These are phyloP conservation scores for Tubosaeta sp. DNA, from an alignment of 768 basidiomycete species.

Conservation along the genomic window DNA sequence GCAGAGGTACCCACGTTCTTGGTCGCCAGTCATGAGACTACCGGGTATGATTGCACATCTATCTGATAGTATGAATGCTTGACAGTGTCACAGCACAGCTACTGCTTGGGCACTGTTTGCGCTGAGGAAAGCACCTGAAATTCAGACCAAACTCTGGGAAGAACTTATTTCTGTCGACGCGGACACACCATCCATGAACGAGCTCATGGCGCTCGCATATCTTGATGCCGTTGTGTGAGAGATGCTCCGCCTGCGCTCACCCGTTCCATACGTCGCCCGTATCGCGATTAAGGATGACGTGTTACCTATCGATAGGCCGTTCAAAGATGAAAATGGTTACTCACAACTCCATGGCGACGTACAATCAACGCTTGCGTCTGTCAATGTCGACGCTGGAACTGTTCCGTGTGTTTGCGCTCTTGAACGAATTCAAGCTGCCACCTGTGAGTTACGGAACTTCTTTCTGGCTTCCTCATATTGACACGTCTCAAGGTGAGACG, in stretches of 20 bases:
- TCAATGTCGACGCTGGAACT: conserved; percentile 87
- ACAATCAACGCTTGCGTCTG: conserved; percentile 88
- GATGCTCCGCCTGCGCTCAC: conserved; percentile 47
- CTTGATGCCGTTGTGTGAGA: conserved; percentile 67
- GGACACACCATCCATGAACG: conserved; percentile 64
- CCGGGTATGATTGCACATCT: not conserved
- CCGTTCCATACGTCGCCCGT: conserved; percentile 42
- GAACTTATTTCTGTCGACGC: conserved; percentile 41
- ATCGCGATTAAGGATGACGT: conserved; percentile 50
- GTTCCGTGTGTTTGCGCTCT: conserved; percentile 92
- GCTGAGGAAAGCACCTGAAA: not conserved
- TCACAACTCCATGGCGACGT: conserved; percentile 92
- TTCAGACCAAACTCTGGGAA: not conserved
- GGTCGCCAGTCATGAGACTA: not conserved
- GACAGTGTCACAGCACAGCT: not conserved
- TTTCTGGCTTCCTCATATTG: not conserved
- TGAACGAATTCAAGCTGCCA: conserved; percentile 91
- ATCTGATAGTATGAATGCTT: not conserved
- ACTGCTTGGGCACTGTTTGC: not conserved
- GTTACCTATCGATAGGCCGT: conserved; percentile 31
- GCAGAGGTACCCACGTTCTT: not conserved
- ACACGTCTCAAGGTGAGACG: conserved; percentile 53
- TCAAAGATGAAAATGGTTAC: conserved; percentile 45
- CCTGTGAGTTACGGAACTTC: conserved; percentile 47
- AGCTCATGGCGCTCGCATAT: conserved; percentile 60